Evolutionary conservation across 2,329 filamentous ascomycete genomes (phyloP).

Genomic region (Fusarium beomiforme): DNA sequence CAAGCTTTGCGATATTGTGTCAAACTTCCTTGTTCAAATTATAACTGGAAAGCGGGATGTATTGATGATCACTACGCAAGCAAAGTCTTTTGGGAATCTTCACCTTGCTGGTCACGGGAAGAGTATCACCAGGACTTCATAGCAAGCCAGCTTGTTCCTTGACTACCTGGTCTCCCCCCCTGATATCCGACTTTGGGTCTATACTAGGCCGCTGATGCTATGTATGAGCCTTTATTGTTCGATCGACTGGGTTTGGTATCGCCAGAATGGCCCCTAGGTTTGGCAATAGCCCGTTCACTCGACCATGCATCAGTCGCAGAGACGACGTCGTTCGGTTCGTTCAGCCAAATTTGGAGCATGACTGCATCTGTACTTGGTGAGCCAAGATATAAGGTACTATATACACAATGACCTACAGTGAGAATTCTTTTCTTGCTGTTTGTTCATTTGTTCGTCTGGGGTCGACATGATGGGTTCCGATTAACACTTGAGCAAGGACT

Average conservation of each 20-base stretch:
- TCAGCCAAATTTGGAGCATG: slow-evolving; percentile 1
- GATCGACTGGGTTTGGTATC: accelerated
- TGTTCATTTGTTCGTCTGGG: neutral
- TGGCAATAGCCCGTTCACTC: neutral
- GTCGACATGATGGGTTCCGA: neutral
- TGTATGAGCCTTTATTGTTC: accelerated
- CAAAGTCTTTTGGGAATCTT: accelerated
- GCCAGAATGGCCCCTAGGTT: neutral
- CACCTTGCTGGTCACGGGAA: no score
- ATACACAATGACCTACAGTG: accelerated
- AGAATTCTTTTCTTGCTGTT: accelerated
- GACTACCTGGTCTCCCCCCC: accelerated
- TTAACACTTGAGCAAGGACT: neutral
- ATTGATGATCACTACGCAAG: accelerated
- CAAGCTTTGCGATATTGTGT: neutral
- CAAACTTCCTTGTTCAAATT: neutral
- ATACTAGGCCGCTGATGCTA: neutral
- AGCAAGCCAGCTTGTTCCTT: neutral
- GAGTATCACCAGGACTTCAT: accelerated
- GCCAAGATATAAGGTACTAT: accelerated
- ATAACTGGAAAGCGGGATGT: neutral
- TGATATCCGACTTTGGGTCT: accelerated
- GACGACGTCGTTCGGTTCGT: neutral
- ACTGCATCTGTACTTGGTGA: neutral
- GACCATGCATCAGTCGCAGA: neutral